Percentiles rank a stretch among this genome's conserved stretches.
Conservation (phyloP, 2,329 filamentous ascomycete genomes). For the Neocatenulostroma microsporum region DNA sequence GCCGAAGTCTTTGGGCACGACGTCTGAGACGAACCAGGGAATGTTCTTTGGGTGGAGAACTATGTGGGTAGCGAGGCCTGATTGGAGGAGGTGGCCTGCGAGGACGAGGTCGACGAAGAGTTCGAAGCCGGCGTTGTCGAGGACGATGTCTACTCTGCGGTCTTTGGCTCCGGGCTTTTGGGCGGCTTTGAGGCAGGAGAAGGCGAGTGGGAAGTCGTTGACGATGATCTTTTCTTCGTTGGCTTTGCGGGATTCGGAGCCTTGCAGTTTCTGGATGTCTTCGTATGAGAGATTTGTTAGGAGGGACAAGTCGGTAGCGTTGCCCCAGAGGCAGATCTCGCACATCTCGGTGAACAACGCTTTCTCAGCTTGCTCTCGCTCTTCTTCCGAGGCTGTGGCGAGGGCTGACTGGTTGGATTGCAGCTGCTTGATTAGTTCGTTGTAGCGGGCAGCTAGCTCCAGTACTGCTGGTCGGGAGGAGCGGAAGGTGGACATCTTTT, state of each 20-base stretch:
- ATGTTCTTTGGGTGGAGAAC: slow-evolving; percentile 91
- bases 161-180: slow-evolving; percentile 55
- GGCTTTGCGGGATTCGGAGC: slow-evolving; percentile 75
- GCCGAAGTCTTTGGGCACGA: slow-evolving; percentile 75
- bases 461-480: slow-evolving; percentile 81
- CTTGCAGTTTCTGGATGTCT: slow-evolving; percentile 94
- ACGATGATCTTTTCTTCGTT: slow-evolving; percentile 86
- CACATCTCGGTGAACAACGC: slow-evolving; percentile 86
- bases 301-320: slow-evolving; percentile 88
- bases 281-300: slow-evolving; percentile 86
- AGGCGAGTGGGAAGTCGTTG: slow-evolving; percentile 72
- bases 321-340: slow-evolving; percentile 95
- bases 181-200: slow-evolving; percentile 58
- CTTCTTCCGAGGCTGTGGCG: slow-evolving; percentile 39
- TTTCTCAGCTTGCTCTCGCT: slow-evolving; percentile 61
- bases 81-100: slow-evolving; percentile 77
- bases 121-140: slow-evolving; percentile 97
- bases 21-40: slow-evolving; percentile 97
- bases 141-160: slow-evolving; percentile 81
- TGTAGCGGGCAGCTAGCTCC: slow-evolving; percentile 73
- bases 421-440: slow-evolving; percentile 62
- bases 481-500: slow-evolving; percentile 87
- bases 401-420: slow-evolving; percentile 42
- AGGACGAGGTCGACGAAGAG: slow-evolving; percentile 91
- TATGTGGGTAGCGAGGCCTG: slow-evolving; percentile 76